These are phyloP conservation scores for Eucalyptus shirleyi DNA, from an alignment of 345 rosid species.

Conservation along the genomic window DNA sequence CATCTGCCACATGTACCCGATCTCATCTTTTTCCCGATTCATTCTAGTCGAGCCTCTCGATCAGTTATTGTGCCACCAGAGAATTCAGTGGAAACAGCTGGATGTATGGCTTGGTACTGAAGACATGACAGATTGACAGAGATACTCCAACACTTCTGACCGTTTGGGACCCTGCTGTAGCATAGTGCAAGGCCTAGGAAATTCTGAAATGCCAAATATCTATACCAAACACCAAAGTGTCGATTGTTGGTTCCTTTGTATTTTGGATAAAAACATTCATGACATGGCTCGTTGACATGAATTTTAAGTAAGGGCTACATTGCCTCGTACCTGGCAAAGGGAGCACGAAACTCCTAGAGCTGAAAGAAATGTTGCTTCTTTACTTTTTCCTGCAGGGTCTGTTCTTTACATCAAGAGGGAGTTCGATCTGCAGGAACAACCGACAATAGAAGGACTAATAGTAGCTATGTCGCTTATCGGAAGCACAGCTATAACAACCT, in stretches of 20 bases:
- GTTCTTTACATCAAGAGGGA: constrained; percentile 24
- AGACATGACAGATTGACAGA: background rate
- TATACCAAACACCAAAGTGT: background rate
- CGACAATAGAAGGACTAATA: constrained; percentile 26
- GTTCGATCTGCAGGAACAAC: constrained; percentile 15
- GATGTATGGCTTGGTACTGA: background rate
- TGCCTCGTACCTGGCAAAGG: background rate
- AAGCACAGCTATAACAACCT: constrained; percentile 14
- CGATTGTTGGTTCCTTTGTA: background rate
- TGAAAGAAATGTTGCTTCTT: background rate
- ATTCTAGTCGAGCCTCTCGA: background rate
- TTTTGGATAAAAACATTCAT: background rate
- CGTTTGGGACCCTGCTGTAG: background rate
- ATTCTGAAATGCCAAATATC: background rate
- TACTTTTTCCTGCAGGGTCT: constrained; percentile 8
- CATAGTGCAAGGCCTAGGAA: background rate
- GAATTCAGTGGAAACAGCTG: background rate
- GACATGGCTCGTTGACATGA: background rate
- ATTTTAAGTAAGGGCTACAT: background rate
- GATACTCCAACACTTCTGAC: background rate
- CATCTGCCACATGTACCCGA: background rate
- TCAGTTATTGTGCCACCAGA: background rate
- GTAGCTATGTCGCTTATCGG: constrained; percentile 23
- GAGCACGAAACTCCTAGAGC: background rate
- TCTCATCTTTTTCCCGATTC: background rate